Conservation (phyloP, 495 filamentous ascomycete genomes). For the Penicillium macrosclerotiorum region DNA sequence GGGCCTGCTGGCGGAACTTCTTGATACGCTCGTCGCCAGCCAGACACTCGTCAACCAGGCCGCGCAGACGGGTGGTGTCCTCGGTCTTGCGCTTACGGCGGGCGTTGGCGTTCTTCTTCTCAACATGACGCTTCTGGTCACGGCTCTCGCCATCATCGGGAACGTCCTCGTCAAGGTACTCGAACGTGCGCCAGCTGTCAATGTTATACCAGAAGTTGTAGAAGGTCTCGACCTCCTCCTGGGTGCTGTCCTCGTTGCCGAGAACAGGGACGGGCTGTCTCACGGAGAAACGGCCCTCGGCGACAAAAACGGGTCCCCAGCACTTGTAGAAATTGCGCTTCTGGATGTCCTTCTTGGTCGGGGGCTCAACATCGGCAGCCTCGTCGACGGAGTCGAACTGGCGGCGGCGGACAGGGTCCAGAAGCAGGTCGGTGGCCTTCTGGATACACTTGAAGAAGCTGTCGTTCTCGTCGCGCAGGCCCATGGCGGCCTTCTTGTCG, state of each 20-base stretch:
- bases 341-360: conserved; percentile 79
- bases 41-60: conserved; percentile 81
- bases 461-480: conserved; percentile 84
- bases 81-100: conserved; percentile 99
- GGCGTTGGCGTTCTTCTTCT: conserved; percentile 96
- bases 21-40: conserved; percentile 91
- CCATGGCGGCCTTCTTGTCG: conserved; percentile 91
- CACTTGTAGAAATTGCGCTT: conserved; percentile 94
- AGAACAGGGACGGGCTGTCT: conserved; percentile 80
- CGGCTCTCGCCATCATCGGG: conserved; percentile 98
- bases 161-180: conserved; percentile 98
- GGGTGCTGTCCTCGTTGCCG: conserved; percentile 77
- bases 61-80: conserved; percentile 85
- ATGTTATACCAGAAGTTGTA: conserved; percentile 99
- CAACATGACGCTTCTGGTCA: conserved; percentile 96
- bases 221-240: conserved; percentile 88
- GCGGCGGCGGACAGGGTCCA: conserved; percentile 87
- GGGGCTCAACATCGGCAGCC: conserved; percentile 84
- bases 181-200: conserved; percentile 95
- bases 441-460: conserved; percentile 99
- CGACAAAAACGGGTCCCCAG: conserved; percentile 81
- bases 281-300: conserved; percentile 91
- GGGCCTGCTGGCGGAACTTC: conserved; percentile 87
- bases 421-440: conserved; percentile 90
- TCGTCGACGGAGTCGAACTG: conserved; percentile 98